Evolutionary conservation across 495 filamentous ascomycete species (phyloP).

Genomic region (Xanthoparmelia taractica): DNA sequence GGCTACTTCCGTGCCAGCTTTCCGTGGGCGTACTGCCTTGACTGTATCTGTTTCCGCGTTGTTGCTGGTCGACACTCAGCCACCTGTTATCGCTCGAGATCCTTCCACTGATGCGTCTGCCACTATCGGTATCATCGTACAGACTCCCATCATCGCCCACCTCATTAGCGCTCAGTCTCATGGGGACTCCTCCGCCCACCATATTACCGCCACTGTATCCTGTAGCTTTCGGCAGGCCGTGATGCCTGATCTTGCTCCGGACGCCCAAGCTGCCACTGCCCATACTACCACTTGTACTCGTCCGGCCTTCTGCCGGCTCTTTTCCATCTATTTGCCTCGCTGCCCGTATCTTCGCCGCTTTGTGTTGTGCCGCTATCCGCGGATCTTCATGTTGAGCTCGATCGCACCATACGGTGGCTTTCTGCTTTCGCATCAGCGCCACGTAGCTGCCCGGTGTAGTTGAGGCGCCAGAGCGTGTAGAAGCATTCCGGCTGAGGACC

Average conservation of each 20-base stretch:
- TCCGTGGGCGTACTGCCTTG: conserved; percentile 58
- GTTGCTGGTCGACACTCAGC: conserved; percentile 44
- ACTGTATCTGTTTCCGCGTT: conserved; percentile 51
- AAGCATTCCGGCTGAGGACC: conserved; percentile 66
- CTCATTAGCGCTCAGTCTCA: conserved; percentile 87
- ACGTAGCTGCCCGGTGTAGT: conserved; percentile 70
- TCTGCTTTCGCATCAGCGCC: conserved; percentile 87
- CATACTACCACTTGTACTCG: conserved; percentile 53
- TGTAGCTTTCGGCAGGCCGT: conserved; percentile 60
- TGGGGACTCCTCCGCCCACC: conserved; percentile 71
- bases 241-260: conserved; percentile 72
- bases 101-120: conserved; percentile 55
- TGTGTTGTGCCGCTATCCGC: conserved; percentile 66
- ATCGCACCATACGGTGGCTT: conserved; percentile 98
- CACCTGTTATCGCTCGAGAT: conserved; percentile 66
- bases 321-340: conserved; percentile 68
- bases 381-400: conserved; percentile 90
- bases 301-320: conserved; percentile 32
- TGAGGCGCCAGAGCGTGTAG: conserved; percentile 56
- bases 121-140: conserved; percentile 58
- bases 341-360: conserved; percentile 75
- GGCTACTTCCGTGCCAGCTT: conserved; percentile 49
- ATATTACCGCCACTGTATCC: conserved; percentile 69
- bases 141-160: conserved; percentile 76
- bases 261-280: conserved; percentile 45